A percentile compares a stretch with the other conserved stretches of the same genome.
These are phyloP conservation scores for Calonectria pteridis DNA, from an alignment of 2,329 filamentous ascomycete genomes.

Conservation along the genomic window DNA sequence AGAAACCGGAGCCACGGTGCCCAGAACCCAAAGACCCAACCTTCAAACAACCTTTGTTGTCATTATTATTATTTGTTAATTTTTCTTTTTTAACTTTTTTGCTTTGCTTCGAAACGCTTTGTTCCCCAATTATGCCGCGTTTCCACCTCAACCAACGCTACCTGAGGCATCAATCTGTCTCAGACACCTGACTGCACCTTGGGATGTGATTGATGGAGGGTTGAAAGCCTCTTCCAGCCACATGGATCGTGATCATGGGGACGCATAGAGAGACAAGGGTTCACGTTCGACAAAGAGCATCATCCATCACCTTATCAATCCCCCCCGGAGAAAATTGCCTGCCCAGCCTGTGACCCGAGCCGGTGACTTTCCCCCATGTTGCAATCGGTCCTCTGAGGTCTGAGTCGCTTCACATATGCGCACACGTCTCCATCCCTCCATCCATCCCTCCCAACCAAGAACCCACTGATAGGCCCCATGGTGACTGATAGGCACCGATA, in stretches of 20 bases:
- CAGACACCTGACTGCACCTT: constrained; percentile 10
- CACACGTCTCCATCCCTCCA: not conserved
- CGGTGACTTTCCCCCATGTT: constrained; percentile 6
- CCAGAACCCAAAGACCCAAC: not conserved
- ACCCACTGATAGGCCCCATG: not conserved
- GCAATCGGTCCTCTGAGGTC: not conserved
- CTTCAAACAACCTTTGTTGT: not conserved
- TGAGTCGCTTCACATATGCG: not conserved
- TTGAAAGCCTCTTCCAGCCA: constrained; percentile 6
- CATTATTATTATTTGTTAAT: not conserved
- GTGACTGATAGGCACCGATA: not conserved
- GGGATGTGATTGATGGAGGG: not conserved
- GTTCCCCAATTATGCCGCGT: not conserved
- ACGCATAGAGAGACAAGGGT: not conserved
- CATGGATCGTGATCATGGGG: constrained; percentile 21
- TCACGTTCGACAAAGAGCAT: not conserved
- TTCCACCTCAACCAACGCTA: not conserved
- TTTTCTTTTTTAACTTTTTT: not conserved
- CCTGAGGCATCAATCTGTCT: constrained; percentile 15
- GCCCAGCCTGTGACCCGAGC: constrained; percentile 3
- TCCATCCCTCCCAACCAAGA: not conserved
- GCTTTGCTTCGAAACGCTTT: not conserved
- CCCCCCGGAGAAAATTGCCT: constrained; percentile 1
- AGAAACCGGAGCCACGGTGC: not conserved
- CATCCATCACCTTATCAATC: constrained; percentile 4